phyloP scores from a whole-genome alignment of 2,329 filamentous ascomycete species.

The Tolypocladium tropicale region DNA sequence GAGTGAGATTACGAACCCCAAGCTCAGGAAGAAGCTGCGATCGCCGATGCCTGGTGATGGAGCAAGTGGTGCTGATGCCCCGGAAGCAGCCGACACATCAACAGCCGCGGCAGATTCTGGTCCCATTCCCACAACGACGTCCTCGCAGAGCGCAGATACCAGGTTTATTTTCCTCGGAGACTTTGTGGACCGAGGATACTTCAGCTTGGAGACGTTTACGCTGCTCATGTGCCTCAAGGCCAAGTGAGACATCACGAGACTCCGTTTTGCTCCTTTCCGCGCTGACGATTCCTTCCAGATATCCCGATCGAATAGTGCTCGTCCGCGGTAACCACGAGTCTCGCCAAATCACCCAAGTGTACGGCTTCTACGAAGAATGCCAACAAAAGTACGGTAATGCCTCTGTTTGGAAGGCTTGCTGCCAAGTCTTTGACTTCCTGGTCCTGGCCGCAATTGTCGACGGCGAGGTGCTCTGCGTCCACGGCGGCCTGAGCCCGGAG shows the following conservation, averaged over 20 bases:
- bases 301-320: constrained; percentile 88
- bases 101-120: constrained; percentile 12
- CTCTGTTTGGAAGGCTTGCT: constrained; percentile 99
- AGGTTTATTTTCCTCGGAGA: constrained; percentile 63
- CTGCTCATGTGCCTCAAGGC: constrained; percentile 90
- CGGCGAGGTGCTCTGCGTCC: constrained; percentile 95
- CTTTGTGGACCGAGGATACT: constrained; percentile 95
- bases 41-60: constrained; percentile 19
- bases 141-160: constrained; percentile 40
- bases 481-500: constrained; percentile 79
- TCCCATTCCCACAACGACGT: constrained; percentile 21
- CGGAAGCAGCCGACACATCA: constrained; percentile 30
- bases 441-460: constrained; percentile 96
- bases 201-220: constrained; percentile 96
- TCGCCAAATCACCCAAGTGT: constrained; percentile 93
- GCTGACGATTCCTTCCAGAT: constrained; percentile 42
- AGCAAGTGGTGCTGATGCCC: constrained; percentile 43
- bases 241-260: constrained; percentile 31
- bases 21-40: constrained; percentile 75
- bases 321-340: constrained; percentile 98
- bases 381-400: constrained; percentile 97
- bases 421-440: constrained; percentile 97
- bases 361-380: constrained; percentile 98
- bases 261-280: neutral
- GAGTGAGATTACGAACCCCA: constrained; percentile 77